Conservation (phyloP, 129 eudicot genomes). For the Deinandra increscens region DNA sequence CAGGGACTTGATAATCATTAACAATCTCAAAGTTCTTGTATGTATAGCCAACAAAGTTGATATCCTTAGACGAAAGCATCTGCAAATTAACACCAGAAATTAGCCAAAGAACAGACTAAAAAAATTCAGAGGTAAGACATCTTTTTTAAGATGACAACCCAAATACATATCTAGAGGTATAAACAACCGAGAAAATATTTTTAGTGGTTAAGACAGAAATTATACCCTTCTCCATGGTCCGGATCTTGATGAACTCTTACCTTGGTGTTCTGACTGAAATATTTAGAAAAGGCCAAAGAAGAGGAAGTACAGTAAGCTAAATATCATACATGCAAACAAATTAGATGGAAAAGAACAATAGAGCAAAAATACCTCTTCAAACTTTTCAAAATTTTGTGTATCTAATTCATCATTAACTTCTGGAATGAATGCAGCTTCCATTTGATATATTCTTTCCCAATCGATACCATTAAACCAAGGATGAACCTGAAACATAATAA, state of each 20-base stretch:
- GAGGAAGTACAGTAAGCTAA: conserved; percentile 4
- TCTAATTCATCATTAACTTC: conserved; percentile 94
- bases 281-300: conserved; percentile 17
- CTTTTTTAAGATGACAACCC: neutral
- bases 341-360: neutral
- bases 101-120: conserved; percentile 6
- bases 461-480: conserved; percentile 90
- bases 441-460: conserved; percentile 79
- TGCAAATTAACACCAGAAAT: conserved; percentile 35
- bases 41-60: conserved; percentile 83
- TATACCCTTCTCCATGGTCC: conserved; percentile 99
- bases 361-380: conserved; percentile 61
- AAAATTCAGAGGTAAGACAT: neutral
- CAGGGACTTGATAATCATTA: conserved; percentile 96
- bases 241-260: conserved; percentile 51
- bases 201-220: conserved; percentile 12
- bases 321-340: neutral
- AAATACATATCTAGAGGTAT: neutral
- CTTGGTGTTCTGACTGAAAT: conserved; percentile 48
- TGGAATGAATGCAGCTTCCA: conserved; percentile 94
- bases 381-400: conserved; percentile 92
- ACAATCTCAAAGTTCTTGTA: conserved; percentile 93
- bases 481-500: conserved; percentile 55
- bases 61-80: conserved; percentile 86
- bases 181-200: neutral